These are phyloP conservation scores for Oryza meyeriana DNA, from an alignment of 176 grass and related monocot genomes.

Conservation along the genomic window DNA sequence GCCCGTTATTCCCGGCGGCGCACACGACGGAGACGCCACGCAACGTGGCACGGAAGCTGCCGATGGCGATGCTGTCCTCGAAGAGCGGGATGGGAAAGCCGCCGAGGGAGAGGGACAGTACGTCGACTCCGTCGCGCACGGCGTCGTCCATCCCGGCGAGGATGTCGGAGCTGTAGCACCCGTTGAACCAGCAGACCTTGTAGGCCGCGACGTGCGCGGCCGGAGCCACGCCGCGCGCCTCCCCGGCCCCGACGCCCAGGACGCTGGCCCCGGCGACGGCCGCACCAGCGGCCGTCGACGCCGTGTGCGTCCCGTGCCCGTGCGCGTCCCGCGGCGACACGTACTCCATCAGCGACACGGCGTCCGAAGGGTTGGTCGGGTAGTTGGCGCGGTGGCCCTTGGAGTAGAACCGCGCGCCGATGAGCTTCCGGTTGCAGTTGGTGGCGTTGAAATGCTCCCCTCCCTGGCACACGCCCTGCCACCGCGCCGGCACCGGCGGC, in stretches of 20 bases:
- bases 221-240: conserved; percentile 60
- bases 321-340: conserved; percentile 83
- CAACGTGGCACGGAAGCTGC: conserved; percentile 70
- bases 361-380: conserved; percentile 44
- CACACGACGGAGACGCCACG: conserved; percentile 69
- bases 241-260: conserved; percentile 46
- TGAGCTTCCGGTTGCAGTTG: conserved; percentile 85
- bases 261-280: conserved; percentile 51
- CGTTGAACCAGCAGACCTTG: conserved; percentile 96
- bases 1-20: conserved; percentile 78
- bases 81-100: conserved; percentile 89
- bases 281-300: conserved; percentile 54
- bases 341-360: conserved; percentile 53
- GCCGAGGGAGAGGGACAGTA: conserved; percentile 77
- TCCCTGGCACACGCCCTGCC: conserved; percentile 68
- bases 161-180: conserved; percentile 92
- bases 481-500: conserved; percentile 55
- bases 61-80: conserved; percentile 91
- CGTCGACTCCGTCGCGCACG: conserved; percentile 67
- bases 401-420: conserved; percentile 89
- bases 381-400: conserved; percentile 86
- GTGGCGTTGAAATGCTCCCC: conserved; percentile 64
- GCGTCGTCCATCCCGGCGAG: conserved; percentile 93
- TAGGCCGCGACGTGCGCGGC: conserved; percentile 70
- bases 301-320: conserved; percentile 83